Percentiles rank a stretch among this genome's conserved stretches.
Conservation (phyloP, 768 basidiomycete genomes). For the Suillus sp. region DNA sequence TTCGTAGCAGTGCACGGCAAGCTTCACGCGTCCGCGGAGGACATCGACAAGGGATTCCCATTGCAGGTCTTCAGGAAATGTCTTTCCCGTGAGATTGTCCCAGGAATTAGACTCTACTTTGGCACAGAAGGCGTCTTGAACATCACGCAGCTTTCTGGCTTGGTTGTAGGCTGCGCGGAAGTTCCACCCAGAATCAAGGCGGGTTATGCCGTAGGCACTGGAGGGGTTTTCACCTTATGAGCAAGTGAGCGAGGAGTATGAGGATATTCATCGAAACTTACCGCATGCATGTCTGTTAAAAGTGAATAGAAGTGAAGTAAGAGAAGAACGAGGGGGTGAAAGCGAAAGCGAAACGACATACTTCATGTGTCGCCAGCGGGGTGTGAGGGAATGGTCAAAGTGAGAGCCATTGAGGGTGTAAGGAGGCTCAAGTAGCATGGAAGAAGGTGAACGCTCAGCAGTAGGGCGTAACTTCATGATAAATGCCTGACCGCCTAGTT, state of each 20-base stretch:
- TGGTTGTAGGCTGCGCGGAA: slow-evolving; percentile 79
- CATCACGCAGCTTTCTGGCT: slow-evolving; percentile 65
- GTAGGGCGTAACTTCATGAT: slow-evolving; percentile 53
- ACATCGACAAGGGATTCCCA: slow-evolving; percentile 84
- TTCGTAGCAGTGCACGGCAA: slow-evolving; percentile 43
- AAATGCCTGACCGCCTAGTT: slow-evolving; percentile 51
- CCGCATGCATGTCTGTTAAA: slow-evolving; percentile 40
- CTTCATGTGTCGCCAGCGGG: slow-evolving; percentile 34
- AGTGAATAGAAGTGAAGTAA: background rate
- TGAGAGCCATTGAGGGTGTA: slow-evolving; percentile 37
- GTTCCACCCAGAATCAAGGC: slow-evolving; percentile 81
- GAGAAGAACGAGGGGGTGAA: background rate
- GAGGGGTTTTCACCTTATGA: slow-evolving; percentile 37
- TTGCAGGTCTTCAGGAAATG: slow-evolving; percentile 62
- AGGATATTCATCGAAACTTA: slow-evolving; percentile 28
- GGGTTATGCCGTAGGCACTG: slow-evolving; percentile 46
- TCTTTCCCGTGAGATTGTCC: slow-evolving; percentile 36
- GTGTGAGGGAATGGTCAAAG: slow-evolving; percentile 21
- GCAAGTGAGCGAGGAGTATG: background rate
- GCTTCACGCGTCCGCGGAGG: slow-evolving; percentile 72
- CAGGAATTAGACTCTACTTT: slow-evolving; percentile 53
- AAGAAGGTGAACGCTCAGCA: slow-evolving; percentile 43
- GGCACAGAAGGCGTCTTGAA: slow-evolving; percentile 73
- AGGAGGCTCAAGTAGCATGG: slow-evolving; percentile 53
- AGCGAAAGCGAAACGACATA: slow-evolving; percentile 11